Percentiles rank a stretch among this genome's conserved stretches.
Evolutionary conservation across 2,329 filamentous ascomycete species (phyloP).

Genomic region (Colletotrichum tanaceti): DNA sequence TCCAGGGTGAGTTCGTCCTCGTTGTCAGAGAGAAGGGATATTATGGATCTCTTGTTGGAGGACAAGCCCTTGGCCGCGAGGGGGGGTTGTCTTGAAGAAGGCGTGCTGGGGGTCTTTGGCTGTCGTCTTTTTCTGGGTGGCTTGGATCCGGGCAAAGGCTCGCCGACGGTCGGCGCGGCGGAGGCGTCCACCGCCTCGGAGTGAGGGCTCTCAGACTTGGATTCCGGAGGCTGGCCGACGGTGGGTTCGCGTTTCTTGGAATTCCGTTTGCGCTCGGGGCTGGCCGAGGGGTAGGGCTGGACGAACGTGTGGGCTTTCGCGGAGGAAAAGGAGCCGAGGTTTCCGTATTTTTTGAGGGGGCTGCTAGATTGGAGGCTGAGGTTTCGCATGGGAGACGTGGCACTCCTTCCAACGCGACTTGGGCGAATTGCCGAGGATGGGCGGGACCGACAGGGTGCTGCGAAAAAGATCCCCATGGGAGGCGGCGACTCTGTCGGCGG

Average conservation of each 20-base stretch:
- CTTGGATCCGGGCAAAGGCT: neutral
- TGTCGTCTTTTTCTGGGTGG: neutral
- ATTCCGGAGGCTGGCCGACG: too few species aligned
- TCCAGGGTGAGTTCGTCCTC: conserved; percentile 53
- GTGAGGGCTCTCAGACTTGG: too few species aligned
- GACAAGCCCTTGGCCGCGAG: conserved; percentile 40
- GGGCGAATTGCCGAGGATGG: neutral
- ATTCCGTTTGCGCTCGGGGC: neutral
- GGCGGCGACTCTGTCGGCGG: neutral
- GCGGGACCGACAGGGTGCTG: neutral
- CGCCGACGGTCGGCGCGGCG: neutral
- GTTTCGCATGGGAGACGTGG: conserved; percentile 5
- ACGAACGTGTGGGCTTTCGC: neutral
- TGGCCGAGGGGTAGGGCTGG: neutral
- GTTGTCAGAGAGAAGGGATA: conserved; percentile 57
- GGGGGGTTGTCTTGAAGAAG: neutral
- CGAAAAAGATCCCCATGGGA: neutral
- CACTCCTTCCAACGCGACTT: neutral
- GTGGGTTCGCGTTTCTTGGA: neutral
- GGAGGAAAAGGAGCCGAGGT: neutral
- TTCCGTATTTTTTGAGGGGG: conserved; percentile 3
- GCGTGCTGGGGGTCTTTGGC: conserved; percentile 1
- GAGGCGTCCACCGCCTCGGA: neutral
- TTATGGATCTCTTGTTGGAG: conserved; percentile 52
- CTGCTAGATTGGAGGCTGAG: conserved; percentile 27